Percentiles rank a stretch among this genome's conserved stretches.
Evolutionary conservation across 768 basidiomycete species (phyloP).

Genomic region (Leccinum variicolor): DNA sequence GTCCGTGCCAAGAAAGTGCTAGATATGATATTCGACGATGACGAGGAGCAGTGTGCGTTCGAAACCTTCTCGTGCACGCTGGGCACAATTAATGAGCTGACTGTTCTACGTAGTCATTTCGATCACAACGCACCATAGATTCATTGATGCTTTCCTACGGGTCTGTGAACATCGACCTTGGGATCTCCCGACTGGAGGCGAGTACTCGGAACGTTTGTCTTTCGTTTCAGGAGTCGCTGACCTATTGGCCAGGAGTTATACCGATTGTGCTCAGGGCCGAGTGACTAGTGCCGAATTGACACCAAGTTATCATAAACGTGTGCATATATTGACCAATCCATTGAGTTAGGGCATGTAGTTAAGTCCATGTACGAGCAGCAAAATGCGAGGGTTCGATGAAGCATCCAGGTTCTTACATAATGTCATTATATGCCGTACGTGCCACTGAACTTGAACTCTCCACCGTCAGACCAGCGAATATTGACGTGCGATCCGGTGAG

Average conservation of each 20-base stretch:
- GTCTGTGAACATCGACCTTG: conserved; percentile 45
- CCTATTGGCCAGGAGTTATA: conserved; percentile 20
- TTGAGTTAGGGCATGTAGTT: not conserved
- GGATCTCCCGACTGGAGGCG: conserved; percentile 61
- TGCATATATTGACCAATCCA: not conserved
- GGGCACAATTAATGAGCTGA: not conserved
- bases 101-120: conserved; percentile 48
- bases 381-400: not conserved
- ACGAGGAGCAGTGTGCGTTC: conserved; percentile 46
- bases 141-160: conserved; percentile 54
- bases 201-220: conserved; percentile 12
- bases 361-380: not conserved
- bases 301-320: not conserved
- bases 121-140: conserved; percentile 63
- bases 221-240: conserved; percentile 1
- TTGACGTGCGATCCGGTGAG: conserved; percentile 43
- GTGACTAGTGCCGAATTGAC: conserved; percentile 8
- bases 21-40: conserved; percentile 50
- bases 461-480: conserved; percentile 43
- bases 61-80: not conserved
- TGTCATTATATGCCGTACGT: conserved; percentile 35
- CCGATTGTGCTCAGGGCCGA: conserved; percentile 22
- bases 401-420: not conserved
- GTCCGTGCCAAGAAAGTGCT: conserved; percentile 35
- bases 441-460: conserved; percentile 59